A percentile compares a stretch with the other conserved stretches of the same genome.
Evolutionary conservation across 1,284 basidiomycete species (phyloP).

Genomic region (Cystobasidiaceae sp.): DNA sequence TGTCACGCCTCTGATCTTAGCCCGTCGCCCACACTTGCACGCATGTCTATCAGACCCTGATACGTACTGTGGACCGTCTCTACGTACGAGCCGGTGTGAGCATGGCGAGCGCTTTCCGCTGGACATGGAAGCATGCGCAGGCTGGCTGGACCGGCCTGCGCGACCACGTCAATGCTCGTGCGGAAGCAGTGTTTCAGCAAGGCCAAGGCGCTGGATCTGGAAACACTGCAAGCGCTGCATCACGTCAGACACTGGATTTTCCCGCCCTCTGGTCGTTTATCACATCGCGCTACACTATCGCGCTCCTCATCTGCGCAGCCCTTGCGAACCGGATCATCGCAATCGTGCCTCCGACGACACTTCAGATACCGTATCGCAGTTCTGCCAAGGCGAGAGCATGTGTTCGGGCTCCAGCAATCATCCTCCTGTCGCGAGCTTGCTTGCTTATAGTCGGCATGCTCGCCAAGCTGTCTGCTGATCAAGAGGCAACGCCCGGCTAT

Average conservation of each 20-base stretch:
- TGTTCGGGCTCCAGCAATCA: conserved; percentile 20
- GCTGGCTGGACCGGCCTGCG: not conserved
- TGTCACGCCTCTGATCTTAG: too few relatives aligned
- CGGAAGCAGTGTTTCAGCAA: not conserved
- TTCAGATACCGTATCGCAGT: conserved; percentile 23
- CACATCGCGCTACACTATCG: conserved; percentile 16
- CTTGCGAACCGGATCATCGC: conserved; percentile 25
- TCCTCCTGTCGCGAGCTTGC: conserved; percentile 14
- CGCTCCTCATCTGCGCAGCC: conserved; percentile 5
- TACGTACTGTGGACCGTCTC: too few relatives aligned
- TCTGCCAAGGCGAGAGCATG: conserved; percentile 16
- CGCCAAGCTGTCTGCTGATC: not conserved
- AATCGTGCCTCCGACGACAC: conserved; percentile 11
- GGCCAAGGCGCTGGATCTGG: not conserved
- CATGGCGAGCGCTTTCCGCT: conserved; percentile 1
- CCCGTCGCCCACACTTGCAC: too few relatives aligned
- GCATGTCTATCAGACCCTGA: too few relatives aligned
- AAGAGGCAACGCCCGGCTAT: not conserved
- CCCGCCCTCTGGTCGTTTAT: conserved; percentile 25
- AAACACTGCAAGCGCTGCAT: not conserved
- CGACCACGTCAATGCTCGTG: not conserved
- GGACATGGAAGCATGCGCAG: not conserved
- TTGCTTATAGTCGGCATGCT: conserved; percentile 21
- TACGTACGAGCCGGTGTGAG: too few relatives aligned
- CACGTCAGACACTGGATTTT: conserved; percentile 5